Conservation (phyloP, 1,139 yeast species). For the Yamadazyma conglobata region DNA sequence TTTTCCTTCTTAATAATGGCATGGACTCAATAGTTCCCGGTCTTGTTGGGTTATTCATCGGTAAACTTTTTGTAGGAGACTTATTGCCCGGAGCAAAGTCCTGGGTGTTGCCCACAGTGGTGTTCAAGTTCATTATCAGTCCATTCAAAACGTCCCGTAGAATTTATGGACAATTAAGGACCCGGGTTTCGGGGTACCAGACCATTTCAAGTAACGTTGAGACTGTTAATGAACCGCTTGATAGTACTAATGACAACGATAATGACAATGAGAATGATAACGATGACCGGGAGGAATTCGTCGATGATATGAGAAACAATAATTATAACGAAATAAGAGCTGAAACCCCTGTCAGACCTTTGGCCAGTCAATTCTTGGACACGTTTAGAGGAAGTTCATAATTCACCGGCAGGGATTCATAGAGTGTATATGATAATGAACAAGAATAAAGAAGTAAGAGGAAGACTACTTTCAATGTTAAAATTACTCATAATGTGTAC, state of each 20-base stretch:
- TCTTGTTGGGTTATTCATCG: slow-evolving; percentile 56
- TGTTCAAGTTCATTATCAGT: slow-evolving; percentile 23
- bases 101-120: slow-evolving; percentile 43
- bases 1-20: slow-evolving; percentile 55
- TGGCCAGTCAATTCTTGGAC: slow-evolving; percentile 57
- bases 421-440: background rate
- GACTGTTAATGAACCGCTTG: slow-evolving; percentile 12
- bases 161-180: slow-evolving; percentile 1
- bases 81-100: slow-evolving; percentile 58
- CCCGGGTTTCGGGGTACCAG: slow-evolving; percentile 11
- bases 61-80: slow-evolving; percentile 51
- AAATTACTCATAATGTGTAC: no score
- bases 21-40: slow-evolving; percentile 49
- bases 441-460: background rate
- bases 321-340: slow-evolving; percentile 35
- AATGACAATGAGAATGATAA: slow-evolving; percentile 7
- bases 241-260: slow-evolving; percentile 21
- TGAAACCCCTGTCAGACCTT: slow-evolving; percentile 56
- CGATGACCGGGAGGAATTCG: slow-evolving; percentile 16
- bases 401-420: no score
- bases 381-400: slow-evolving; percentile 52
- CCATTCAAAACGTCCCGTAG: slow-evolving; percentile 18
- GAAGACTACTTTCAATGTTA: no score
- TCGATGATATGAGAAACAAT: slow-evolving; percentile 23
- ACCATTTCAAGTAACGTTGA: slow-evolving; percentile 10